phyloP scores from a whole-genome alignment of 2,329 filamentous ascomycete genomes.

The Phaeosphaeriaceae sp. region DNA sequence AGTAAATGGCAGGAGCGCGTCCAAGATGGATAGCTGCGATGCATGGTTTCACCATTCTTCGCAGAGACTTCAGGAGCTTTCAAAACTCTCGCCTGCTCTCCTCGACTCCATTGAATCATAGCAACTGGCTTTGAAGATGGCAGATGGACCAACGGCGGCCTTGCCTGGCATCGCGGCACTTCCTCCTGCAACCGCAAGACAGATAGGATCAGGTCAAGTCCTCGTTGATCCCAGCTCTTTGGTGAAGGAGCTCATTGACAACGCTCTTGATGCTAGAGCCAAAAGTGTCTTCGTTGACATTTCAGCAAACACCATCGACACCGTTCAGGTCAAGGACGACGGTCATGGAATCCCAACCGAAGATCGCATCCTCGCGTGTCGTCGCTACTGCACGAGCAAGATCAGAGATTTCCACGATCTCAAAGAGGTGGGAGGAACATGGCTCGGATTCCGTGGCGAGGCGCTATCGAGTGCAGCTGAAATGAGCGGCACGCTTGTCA shows the following conservation, averaged over 20 bases:
- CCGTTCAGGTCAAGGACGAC: constrained; percentile 71
- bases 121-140: constrained; percentile 16
- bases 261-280: constrained; percentile 76
- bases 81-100: constrained; percentile 1
- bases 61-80: background rate
- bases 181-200: constrained; percentile 55
- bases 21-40: constrained; percentile 11
- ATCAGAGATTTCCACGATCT: constrained; percentile 71
- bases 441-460: constrained; percentile 79
- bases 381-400: constrained; percentile 77
- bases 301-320: constrained; percentile 71
- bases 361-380: constrained; percentile 70
- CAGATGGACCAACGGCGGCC: constrained; percentile 4
- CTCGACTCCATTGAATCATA: background rate
- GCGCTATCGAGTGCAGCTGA: constrained; percentile 72
- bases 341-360: constrained; percentile 72
- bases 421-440: constrained; percentile 61
- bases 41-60: constrained; percentile 10
- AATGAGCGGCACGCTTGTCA: constrained; percentile 62
- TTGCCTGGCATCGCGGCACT: constrained; percentile 50
- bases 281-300: constrained; percentile 71
- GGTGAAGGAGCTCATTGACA: constrained; percentile 81
- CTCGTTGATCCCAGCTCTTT: constrained; percentile 68
- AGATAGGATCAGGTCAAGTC: constrained; percentile 68
- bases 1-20: constrained; percentile 22